These are phyloP conservation scores for Calvatia gigantea DNA, from an alignment of 768 basidiomycete species.

Conservation along the genomic window DNA sequence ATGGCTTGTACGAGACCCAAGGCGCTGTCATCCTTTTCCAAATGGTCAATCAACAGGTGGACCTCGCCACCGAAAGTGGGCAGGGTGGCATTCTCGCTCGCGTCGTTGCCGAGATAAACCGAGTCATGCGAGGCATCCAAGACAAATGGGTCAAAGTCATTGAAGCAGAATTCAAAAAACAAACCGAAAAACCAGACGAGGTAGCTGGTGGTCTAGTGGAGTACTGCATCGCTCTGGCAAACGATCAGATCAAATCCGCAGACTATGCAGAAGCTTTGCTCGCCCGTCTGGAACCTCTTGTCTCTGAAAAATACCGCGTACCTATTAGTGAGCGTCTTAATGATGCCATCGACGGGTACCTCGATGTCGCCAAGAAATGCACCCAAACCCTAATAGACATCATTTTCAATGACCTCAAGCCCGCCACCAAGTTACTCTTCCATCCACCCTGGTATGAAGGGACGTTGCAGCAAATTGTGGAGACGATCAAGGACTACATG, in stretches of 20 bases:
- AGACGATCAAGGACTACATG: conserved; percentile 97
- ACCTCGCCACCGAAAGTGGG: conserved; percentile 91
- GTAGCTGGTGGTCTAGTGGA: conserved; percentile 86
- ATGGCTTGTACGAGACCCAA: conserved; percentile 88
- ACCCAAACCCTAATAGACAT: conserved; percentile 91
- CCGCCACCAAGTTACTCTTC: conserved; percentile 83
- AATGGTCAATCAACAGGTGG: conserved; percentile 97
- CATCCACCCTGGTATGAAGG: conserved; percentile 88
- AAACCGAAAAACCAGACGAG: conserved; percentile 85
- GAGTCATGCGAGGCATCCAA: conserved; percentile 88
- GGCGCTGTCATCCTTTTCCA: conserved; percentile 95
- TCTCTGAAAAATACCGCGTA: conserved; percentile 86
- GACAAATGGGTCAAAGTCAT: conserved; percentile 83
- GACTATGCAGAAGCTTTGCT: conserved; percentile 89
- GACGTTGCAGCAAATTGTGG: conserved; percentile 82
- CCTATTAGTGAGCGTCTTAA: conserved; percentile 85
- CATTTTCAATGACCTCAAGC: conserved; percentile 91
- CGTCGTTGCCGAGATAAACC: conserved; percentile 83
- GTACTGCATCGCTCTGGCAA: conserved; percentile 94
- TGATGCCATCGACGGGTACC: conserved; percentile 96
- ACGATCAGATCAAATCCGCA: conserved; percentile 96
- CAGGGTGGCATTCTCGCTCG: conserved; percentile 91
- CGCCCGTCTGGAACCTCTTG: conserved; percentile 83
- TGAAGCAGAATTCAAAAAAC: conserved; percentile 84
- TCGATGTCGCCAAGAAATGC: conserved; percentile 98